phyloP scores from a whole-genome alignment of 2,329 filamentous ascomycete species.

The Claviceps purpurea region DNA sequence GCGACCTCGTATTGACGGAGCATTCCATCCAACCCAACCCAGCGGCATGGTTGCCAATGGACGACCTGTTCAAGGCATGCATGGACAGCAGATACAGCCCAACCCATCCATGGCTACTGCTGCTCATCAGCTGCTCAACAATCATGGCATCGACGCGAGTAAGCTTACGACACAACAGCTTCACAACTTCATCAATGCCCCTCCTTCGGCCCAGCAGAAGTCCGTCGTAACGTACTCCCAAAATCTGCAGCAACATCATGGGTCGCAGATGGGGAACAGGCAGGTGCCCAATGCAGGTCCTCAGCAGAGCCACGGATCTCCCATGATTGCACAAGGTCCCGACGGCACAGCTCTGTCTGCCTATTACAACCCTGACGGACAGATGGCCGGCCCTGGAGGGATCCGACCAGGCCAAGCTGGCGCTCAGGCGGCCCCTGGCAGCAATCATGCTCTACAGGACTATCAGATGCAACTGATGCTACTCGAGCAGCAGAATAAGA shows the following conservation, averaged over 20 bases:
- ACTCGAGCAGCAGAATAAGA: constrained; percentile 79
- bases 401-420: constrained; percentile 44
- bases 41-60: constrained; percentile 59
- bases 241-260: constrained; percentile 71
- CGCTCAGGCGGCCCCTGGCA: constrained; percentile 34
- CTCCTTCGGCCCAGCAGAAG: constrained; percentile 58
- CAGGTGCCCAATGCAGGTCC: constrained; percentile 59
- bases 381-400: constrained; percentile 41
- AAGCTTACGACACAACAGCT: constrained; percentile 66
- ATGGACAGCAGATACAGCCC: constrained; percentile 51
- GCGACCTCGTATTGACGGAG: constrained; percentile 63
- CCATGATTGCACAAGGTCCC: constrained; percentile 64
- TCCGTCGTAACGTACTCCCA: constrained; percentile 79
- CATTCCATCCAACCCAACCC: constrained; percentile 58
- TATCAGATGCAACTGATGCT: constrained; percentile 87
- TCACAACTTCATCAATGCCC: constrained; percentile 43
- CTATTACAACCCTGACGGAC: constrained; percentile 49
- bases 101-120: constrained; percentile 35
- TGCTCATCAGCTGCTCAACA: constrained; percentile 46
- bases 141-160: constrained; percentile 63
- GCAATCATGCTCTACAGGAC: constrained; percentile 72
- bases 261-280: constrained; percentile 67
- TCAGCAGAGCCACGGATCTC: constrained; percentile 66
- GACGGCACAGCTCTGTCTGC: constrained; percentile 44
- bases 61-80: constrained; percentile 57